These are phyloP conservation scores for Calonectria pseudoreteaudii DNA, from an alignment of 2,329 filamentous ascomycete genomes.

Conservation along the genomic window DNA sequence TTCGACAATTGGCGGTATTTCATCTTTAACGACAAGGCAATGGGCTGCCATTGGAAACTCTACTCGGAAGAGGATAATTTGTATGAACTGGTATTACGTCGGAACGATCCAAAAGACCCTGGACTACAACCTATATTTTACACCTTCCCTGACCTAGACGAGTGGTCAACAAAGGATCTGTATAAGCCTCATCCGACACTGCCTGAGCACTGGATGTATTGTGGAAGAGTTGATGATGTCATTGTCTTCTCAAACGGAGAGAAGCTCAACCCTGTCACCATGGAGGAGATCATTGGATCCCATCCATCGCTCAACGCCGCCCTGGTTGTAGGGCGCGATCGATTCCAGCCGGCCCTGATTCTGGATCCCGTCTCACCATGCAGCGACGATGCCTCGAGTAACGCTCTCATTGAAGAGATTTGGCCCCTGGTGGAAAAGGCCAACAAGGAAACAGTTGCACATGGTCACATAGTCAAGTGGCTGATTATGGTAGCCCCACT, in stretches of 20 bases:
- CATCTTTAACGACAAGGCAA: constrained; percentile 52
- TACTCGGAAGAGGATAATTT: constrained; percentile 16
- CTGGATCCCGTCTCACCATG: constrained; percentile 56
- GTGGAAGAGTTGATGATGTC: constrained; percentile 53
- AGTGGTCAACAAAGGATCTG: constrained; percentile 53
- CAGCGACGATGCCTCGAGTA: constrained; percentile 28
- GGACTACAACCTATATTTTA: constrained; percentile 51
- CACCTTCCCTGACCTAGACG: constrained; percentile 49
- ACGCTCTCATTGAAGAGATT: constrained; percentile 53
- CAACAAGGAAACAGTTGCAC: constrained; percentile 57
- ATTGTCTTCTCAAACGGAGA: constrained; percentile 64
- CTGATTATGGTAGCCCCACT: neutral
- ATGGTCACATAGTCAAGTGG: constrained; percentile 55
- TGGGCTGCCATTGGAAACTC: constrained; percentile 55
- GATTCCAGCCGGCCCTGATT: constrained; percentile 60
- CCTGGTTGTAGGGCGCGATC: constrained; percentile 58
- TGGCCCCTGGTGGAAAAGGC: constrained; percentile 58
- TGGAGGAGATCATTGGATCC: constrained; percentile 39
- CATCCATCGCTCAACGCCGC: constrained; percentile 56
- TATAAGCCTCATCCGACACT: constrained; percentile 50
- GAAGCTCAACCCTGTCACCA: constrained; percentile 58
- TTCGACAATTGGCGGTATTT: constrained; percentile 57
- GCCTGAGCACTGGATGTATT: constrained; percentile 46
- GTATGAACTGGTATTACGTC: constrained; percentile 51
- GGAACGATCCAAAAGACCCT: constrained; percentile 50